A percentile compares a stretch with the other conserved stretches of the same genome.
phyloP scores from a whole-genome alignment of 2,329 filamentous ascomycete genomes.

The Phaeomoniella chlamydospora region DNA sequence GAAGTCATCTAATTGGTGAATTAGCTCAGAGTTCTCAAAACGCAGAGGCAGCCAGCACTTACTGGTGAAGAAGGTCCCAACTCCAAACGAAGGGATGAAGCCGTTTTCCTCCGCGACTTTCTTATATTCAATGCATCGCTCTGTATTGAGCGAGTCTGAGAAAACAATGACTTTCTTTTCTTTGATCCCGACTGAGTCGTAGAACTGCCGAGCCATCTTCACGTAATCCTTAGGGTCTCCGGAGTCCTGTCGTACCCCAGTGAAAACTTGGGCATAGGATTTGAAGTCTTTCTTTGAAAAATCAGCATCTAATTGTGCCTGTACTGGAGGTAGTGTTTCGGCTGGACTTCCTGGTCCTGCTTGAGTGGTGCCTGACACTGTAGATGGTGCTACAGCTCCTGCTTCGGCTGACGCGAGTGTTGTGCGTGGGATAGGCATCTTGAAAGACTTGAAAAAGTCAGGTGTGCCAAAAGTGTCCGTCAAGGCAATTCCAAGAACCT shows the following conservation, averaged over 20 bases:
- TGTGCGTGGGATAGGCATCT: conserved; percentile 42
- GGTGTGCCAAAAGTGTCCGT: conserved; percentile 95
- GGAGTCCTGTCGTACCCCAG: conserved; percentile 78
- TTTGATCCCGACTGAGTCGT: conserved; percentile 58
- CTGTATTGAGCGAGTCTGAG: conserved; percentile 86
- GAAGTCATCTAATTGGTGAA: conserved; percentile 73
- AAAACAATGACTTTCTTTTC: conserved; percentile 86
- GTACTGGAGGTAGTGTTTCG: conserved; percentile 25
- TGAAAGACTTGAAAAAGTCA: conserved; percentile 75
- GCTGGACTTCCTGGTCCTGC: conserved; percentile 21
- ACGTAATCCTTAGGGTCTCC: conserved; percentile 73
- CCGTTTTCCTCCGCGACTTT: conserved; percentile 62
- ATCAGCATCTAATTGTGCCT: conserved; percentile 5
- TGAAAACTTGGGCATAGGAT: conserved; percentile 70
- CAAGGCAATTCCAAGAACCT: conserved; percentile 70
- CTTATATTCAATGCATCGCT: conserved; percentile 84
- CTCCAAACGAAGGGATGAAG: conserved; percentile 78
- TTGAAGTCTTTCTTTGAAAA: conserved; percentile 26
- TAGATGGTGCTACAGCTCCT: conserved; percentile 23
- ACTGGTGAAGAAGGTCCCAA: conserved; percentile 89
- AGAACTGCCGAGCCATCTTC: conserved; percentile 66
- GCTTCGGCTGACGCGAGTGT: conserved; percentile 25
- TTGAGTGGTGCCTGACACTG: conserved; percentile 27
- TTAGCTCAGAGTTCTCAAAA: conserved; percentile 1
- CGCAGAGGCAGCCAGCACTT: conserved; percentile 12